These are phyloP conservation scores for Calocera cornea DNA, from an alignment of 768 basidiomycete species.

Conservation along the genomic window DNA sequence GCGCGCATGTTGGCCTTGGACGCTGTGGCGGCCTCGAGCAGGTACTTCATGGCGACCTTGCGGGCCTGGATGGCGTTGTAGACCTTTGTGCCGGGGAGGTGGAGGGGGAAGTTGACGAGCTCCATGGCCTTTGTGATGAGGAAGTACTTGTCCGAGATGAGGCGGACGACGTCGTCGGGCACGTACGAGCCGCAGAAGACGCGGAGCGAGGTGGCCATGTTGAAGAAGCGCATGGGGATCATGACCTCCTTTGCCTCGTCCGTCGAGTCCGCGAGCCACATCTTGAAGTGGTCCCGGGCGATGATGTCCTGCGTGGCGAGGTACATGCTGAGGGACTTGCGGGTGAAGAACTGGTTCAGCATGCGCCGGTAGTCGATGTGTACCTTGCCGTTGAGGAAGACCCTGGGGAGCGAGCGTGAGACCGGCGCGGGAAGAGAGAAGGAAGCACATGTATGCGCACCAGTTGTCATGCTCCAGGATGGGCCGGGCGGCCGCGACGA, in stretches of 20 bases:
- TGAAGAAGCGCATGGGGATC: conserved; percentile 83
- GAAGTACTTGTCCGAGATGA: conserved; percentile 94
- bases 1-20: conserved; percentile 73
- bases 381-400: conserved; percentile 88
- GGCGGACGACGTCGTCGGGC: conserved; percentile 56
- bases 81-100: conserved; percentile 90
- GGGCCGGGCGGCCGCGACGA: conserved; percentile 82
- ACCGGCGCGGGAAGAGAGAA: background rate
- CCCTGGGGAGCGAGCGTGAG: conserved; percentile 38
- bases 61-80: conserved; percentile 86
- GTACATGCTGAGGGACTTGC: conserved; percentile 85
- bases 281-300: conserved; percentile 55
- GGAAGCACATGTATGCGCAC: conserved; percentile 32
- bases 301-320: conserved; percentile 70
- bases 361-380: conserved; percentile 90
- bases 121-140: conserved; percentile 86
- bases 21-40: conserved; percentile 61
- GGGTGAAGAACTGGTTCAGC: conserved; percentile 84
- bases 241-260: conserved; percentile 35
- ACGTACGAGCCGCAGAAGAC: conserved; percentile 93
- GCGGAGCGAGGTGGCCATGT: conserved; percentile 93
- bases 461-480: conserved; percentile 79
- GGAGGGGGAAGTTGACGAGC: conserved; percentile 95
- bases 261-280: conserved; percentile 50
- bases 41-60: conserved; percentile 68